Evolutionary conservation across 768 basidiomycete species (phyloP).

Genomic region (Suillus paluster): DNA sequence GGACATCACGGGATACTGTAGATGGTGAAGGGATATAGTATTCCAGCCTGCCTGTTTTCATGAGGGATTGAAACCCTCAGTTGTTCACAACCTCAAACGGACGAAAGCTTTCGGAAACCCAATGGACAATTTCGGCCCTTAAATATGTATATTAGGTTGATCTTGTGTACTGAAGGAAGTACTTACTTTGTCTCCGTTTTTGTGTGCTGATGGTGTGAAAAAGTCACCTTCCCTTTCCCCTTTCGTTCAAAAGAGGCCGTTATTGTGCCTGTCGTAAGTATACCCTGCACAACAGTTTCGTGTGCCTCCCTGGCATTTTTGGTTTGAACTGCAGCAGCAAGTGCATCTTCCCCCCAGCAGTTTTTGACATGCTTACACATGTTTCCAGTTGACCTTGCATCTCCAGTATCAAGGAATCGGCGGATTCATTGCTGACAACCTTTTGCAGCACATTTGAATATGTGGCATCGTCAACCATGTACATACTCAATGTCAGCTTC

Average conservation of each 20-base stretch:
- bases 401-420: slow-evolving; percentile 28
- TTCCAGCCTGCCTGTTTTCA: slow-evolving; percentile 29
- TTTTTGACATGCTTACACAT: slow-evolving; percentile 26
- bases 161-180: no score
- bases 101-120: slow-evolving; percentile 38
- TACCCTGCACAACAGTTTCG: slow-evolving; percentile 6
- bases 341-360: slow-evolving; percentile 36
- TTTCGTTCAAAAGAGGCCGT: slow-evolving; percentile 30
- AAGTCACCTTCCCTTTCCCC: slow-evolving; percentile 36
- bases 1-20: slow-evolving; percentile 39
- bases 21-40: slow-evolving; percentile 37
- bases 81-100: slow-evolving; percentile 43
- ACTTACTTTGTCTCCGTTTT: slow-evolving; percentile 21
- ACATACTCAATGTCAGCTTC: slow-evolving; percentile 20
- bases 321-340: slow-evolving; percentile 17
- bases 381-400: slow-evolving; percentile 35
- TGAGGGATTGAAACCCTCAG: slow-evolving; percentile 32
- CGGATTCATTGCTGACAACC: slow-evolving; percentile 20
- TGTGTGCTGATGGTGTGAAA: slow-evolving; percentile 31
- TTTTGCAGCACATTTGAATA: slow-evolving; percentile 27
- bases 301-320: neutral
- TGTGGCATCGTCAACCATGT: slow-evolving; percentile 21
- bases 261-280: slow-evolving; percentile 16
- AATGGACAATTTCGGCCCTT: slow-evolving; percentile 38
- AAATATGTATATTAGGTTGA: no score